Percentiles rank a stretch among this genome's conserved stretches.
Evolutionary conservation across 2,329 filamentous ascomycete species (phyloP).

Genomic region (Curvularia sp.): DNA sequence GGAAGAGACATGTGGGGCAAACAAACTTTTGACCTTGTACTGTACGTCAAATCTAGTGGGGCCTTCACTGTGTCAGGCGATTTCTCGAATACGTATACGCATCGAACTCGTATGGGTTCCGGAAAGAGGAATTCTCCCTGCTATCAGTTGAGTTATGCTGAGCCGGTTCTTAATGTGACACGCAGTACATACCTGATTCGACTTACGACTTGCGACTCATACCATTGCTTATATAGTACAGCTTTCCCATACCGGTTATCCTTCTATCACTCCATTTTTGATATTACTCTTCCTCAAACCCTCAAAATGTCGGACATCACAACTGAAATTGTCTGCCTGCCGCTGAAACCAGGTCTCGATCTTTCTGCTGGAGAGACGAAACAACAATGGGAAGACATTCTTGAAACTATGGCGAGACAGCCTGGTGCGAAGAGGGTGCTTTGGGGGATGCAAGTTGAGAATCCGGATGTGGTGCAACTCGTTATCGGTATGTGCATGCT

Average conservation of each 20-base stretch:
- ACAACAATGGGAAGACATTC: conserved; percentile 40
- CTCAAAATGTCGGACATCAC: conserved; percentile 32
- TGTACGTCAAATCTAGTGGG: too few relatives aligned
- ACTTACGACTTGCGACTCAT: too few relatives aligned
- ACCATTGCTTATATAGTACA: background rate
- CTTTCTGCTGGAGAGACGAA: conserved; percentile 36
- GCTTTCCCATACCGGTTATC: background rate
- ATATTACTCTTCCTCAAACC: background rate
- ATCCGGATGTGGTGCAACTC: conserved; percentile 47
- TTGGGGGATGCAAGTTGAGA: conserved; percentile 53
- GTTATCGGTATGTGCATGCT: conserved; percentile 50
- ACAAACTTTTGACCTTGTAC: too few relatives aligned
- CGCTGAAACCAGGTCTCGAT: conserved; percentile 47
- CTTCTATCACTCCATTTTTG: background rate
- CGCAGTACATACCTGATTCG: background rate
- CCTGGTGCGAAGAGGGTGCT: conserved; percentile 48
- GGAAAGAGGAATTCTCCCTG: background rate
- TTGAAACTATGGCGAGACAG: conserved; percentile 47
- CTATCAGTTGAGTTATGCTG: too few relatives aligned
- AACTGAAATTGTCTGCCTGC: conserved; percentile 53
- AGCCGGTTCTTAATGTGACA: too few relatives aligned
- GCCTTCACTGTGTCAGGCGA: background rate
- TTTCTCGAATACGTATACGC: background rate
- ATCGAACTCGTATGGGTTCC: background rate
- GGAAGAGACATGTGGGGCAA: too few relatives aligned